A percentile compares a stretch with the other conserved stretches of the same genome.
phyloP scores from a whole-genome alignment of 495 filamentous ascomycete genomes.

The Xylaria flabelliformis region DNA sequence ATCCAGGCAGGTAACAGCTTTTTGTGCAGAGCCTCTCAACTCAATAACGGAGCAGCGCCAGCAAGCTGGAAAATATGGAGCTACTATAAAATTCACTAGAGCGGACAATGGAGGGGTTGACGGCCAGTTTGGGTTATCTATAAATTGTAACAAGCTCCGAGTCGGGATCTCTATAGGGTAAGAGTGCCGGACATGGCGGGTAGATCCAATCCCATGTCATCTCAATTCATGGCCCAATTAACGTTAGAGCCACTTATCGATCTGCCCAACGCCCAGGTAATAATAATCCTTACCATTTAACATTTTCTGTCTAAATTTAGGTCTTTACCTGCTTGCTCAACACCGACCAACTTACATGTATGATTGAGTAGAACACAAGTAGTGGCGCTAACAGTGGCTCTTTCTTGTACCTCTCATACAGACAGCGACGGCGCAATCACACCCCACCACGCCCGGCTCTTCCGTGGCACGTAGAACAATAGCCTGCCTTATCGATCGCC shows the following conservation, averaged over 20 bases:
- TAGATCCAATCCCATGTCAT: not conserved
- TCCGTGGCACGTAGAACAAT: not conserved
- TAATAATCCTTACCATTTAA: not conserved
- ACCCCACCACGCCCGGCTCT: conserved; percentile 20
- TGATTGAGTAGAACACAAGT: not conserved
- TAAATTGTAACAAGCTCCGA: no score
- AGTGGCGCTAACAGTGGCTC: not conserved
- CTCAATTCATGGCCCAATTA: conserved; percentile 8
- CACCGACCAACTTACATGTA: not conserved
- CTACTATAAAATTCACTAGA: no score
- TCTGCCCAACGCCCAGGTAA: conserved; percentile 10
- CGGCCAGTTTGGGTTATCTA: no score
- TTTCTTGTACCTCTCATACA: conserved; percentile 6
- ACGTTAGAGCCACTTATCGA: conserved; percentile 14
- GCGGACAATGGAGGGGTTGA: no score
- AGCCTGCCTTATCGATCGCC: not conserved
- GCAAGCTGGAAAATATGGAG: no score
- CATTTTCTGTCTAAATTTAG: not conserved
- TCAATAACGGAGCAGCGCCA: no score
- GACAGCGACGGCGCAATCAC: not conserved
- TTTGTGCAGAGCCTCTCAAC: no score
- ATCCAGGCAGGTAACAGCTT: no score
- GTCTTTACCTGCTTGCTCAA: not conserved
- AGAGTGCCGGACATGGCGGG: no score
- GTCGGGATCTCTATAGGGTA: no score